Evolutionary conservation across 2,329 filamentous ascomycete genomes (phyloP).

Genomic region (Samsoniella hepiali): DNA sequence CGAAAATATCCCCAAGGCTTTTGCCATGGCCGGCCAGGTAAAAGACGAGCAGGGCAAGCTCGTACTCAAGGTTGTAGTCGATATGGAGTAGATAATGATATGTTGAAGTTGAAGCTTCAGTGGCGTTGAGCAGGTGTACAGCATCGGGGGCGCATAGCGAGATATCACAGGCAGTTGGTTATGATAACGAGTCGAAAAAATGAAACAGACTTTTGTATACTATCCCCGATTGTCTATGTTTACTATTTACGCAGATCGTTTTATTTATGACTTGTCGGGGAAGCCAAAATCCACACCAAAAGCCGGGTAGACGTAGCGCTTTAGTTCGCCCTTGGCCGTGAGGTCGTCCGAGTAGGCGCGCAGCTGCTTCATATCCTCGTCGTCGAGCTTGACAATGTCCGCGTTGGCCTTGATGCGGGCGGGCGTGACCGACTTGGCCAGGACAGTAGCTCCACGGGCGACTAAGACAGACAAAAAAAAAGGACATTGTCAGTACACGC

Average conservation of each 20-base stretch:
- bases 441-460: constrained; percentile 64
- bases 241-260: background rate
- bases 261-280: constrained; percentile 56
- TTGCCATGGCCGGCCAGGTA: constrained; percentile 68
- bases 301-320: constrained; percentile 65
- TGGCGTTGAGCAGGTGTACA: background rate
- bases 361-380: constrained; percentile 58
- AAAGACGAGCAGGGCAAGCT: constrained; percentile 67
- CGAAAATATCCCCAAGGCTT: constrained; percentile 61
- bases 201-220: background rate
- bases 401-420: constrained; percentile 68
- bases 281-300: constrained; percentile 69
- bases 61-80: constrained; percentile 71
- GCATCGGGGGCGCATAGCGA: constrained; percentile 6
- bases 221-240: background rate
- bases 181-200: background rate
- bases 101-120: background rate
- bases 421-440: constrained; percentile 69
- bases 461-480: constrained; percentile 47
- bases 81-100: constrained; percentile 33
- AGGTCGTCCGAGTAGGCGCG: constrained; percentile 53
- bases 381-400: constrained; percentile 62
- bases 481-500: background rate
- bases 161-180: background rate
- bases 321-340: constrained; percentile 47